phyloP scores from a whole-genome alignment of 2,329 filamentous ascomycete species.

The Ploettnerulaceae sp. region DNA sequence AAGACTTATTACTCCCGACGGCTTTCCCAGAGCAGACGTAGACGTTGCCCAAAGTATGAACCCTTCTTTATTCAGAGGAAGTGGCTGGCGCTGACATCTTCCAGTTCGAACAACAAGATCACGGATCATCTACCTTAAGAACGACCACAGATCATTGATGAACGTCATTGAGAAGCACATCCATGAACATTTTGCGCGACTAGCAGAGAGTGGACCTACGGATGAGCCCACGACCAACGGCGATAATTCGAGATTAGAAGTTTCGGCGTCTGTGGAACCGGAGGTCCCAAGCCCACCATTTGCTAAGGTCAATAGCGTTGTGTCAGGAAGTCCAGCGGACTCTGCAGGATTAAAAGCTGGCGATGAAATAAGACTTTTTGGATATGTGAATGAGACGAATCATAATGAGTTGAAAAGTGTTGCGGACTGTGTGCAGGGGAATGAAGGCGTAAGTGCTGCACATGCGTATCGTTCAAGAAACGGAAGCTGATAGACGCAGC shows the following conservation, averaged over 20 bases:
- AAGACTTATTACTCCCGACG: slow-evolving; percentile 77
- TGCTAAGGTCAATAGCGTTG: slow-evolving; percentile 84
- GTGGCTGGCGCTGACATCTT: slow-evolving; percentile 11
- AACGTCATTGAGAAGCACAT: slow-evolving; percentile 73
- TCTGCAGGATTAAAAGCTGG: slow-evolving; percentile 73
- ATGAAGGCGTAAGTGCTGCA: slow-evolving; percentile 68
- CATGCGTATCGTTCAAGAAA: background rate
- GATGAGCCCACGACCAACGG: slow-evolving; percentile 25
- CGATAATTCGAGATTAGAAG: slow-evolving; percentile 24
- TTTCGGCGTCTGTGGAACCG: slow-evolving; percentile 35
- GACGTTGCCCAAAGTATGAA: slow-evolving; percentile 85
- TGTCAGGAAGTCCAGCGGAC: slow-evolving; percentile 72
- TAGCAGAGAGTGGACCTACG: slow-evolving; percentile 40
- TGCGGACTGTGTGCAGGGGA: slow-evolving; percentile 83
- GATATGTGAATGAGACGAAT: slow-evolving; percentile 75
- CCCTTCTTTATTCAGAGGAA: slow-evolving; percentile 1
- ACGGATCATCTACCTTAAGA: slow-evolving; percentile 81
- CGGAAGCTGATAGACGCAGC: slow-evolving; percentile 43
- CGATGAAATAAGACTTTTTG: slow-evolving; percentile 81
- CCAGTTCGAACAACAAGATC: slow-evolving; percentile 87
- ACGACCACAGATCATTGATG: slow-evolving; percentile 93
- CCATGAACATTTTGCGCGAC: slow-evolving; percentile 83
- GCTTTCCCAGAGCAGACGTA: slow-evolving; percentile 87
- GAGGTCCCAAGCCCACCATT: slow-evolving; percentile 58
- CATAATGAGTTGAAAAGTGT: slow-evolving; percentile 83